Base-by-base conservation (phyloP, 495 filamentous ascomycete genomes). In the Geoglossum glabrum region DNA sequence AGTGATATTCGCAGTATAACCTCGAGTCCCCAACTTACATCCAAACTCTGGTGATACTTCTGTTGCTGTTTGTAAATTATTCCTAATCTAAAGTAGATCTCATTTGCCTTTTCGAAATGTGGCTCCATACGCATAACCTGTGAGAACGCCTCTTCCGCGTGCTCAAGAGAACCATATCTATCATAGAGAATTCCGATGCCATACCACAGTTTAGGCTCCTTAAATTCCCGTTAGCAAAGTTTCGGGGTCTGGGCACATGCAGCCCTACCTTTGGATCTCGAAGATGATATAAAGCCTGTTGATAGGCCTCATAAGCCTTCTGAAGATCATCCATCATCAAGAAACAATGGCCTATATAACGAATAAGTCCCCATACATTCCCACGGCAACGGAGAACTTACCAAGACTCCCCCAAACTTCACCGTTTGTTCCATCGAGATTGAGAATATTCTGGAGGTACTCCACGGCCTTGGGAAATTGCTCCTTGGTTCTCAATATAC, bases 21-120 rank as follows among this genome's bases (percentile, higher is more conserved):
- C 54, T 11, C 17, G 50, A 31, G 31, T 25, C 7, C n/a, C n/a
- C 33, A 13, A 70, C 74, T 61, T 76, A 94, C 90, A 74, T 96
- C 92, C 55, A 97, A 73, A 70, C 89, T 95, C 63, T 90, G 81
- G 43, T 76, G 77, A 65, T 92, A 99, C 69, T 97, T 97, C 59
- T 90, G 84, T 66, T 97, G 93, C 60, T 96, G 89, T 68, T 99
- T 99, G 74, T 97, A 97, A 50, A 99, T 97, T 72, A 99, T 99
- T 26, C 92, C 92, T 40, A 99, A 77, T 17, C 92, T 82, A 72
- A 99, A 99, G 71, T 97, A 99, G 57, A 99, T 96, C 66, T 99
- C 92, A 64, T 97, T 97, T 52, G 92, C 89, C 75, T 99, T 99
- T 66, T 99, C 92, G 60, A 97, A 99, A 64, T 90, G 83, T 1